phyloP scores from a whole-genome alignment of 768 basidiomycete species.

The Gymnopilus dilepis region DNA sequence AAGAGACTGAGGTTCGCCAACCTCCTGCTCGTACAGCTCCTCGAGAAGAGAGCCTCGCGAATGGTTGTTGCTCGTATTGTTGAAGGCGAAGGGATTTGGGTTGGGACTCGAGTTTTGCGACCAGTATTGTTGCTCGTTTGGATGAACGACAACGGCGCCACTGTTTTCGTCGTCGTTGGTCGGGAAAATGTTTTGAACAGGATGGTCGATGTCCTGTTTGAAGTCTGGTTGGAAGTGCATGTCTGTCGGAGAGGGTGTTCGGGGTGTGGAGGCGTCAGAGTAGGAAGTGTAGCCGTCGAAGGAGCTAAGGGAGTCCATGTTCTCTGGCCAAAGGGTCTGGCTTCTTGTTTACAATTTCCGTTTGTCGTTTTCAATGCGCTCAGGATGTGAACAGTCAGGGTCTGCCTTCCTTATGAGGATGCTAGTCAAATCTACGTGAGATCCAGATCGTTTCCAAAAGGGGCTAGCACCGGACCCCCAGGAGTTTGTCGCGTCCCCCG shows the following conservation, averaged over 20 bases:
- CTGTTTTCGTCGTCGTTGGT: constrained; percentile 47
- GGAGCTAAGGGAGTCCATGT: constrained; percentile 47
- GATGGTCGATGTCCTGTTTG: constrained; percentile 43
- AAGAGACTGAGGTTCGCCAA: constrained; percentile 43
- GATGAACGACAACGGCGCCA: constrained; percentile 47
- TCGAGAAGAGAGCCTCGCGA: constrained; percentile 64
- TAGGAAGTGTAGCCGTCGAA: constrained; percentile 71
- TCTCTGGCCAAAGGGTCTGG: constrained; percentile 16
- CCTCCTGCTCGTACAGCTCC: constrained; percentile 72
- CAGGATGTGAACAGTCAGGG: constrained; percentile 17
- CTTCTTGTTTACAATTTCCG: constrained; percentile 21
- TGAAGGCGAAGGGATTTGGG: constrained; percentile 35
- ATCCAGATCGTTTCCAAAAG: constrained; percentile 25
- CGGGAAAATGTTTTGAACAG: constrained; percentile 58
- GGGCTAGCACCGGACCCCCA: constrained; percentile 34
- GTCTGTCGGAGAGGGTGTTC: constrained; percentile 70
- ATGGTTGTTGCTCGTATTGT: constrained; percentile 31
- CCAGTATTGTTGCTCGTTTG: constrained; percentile 40
- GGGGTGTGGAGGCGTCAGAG: constrained; percentile 72
- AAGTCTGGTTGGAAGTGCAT: constrained; percentile 33
- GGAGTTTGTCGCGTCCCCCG: constrained; percentile 25
- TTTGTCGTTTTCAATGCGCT: constrained; percentile 23
- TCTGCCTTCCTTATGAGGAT: constrained; percentile 3
- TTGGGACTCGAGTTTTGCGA: constrained; percentile 30
- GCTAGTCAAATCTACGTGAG: constrained; percentile 18